Evolutionary conservation across 805 yeast genomes (phyloP).

Genomic region (Debaryomyces hansenii): DNA sequence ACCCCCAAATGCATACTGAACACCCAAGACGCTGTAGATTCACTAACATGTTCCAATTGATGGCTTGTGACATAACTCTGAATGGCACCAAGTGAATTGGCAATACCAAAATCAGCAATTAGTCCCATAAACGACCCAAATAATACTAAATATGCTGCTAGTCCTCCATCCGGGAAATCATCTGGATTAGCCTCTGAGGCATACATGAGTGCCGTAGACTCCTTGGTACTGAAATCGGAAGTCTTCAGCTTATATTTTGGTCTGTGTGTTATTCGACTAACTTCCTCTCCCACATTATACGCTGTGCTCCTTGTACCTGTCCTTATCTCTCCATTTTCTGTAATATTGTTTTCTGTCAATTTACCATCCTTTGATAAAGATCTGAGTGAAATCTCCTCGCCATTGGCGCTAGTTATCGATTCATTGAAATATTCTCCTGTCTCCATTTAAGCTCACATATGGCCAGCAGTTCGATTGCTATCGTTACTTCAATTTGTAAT

Average conservation of each 20-base stretch:
- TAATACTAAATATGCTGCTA: slow-evolving; percentile 21
- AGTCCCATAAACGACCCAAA: slow-evolving; percentile 28
- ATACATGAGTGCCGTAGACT: slow-evolving; percentile 16
- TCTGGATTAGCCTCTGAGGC: slow-evolving; percentile 18
- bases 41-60: slow-evolving; percentile 17
- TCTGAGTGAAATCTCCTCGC: not conserved
- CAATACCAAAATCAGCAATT: slow-evolving; percentile 28
- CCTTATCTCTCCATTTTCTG: too few relatives aligned
- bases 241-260: not conserved
- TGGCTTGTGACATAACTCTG: slow-evolving; percentile 23
- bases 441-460: too few relatives aligned
- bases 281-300: not conserved
- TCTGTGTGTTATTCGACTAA: not conserved
- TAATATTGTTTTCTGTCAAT: too few relatives aligned
- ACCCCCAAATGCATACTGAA: slow-evolving; percentile 31
- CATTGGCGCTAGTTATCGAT: too few relatives aligned
- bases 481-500: too few relatives aligned
- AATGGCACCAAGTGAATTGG: slow-evolving; percentile 28
- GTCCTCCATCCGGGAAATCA: slow-evolving; percentile 32
- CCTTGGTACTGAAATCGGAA: not conserved
- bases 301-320: too few relatives aligned
- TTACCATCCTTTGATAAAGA: not conserved
- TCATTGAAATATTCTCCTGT: too few relatives aligned
- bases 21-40: slow-evolving; percentile 30
- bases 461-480: too few relatives aligned